A percentile compares a stretch with the other conserved stretches of the same genome.
Conservation (phyloP, 106 monocot genomes). For the Hemerocallis citrina region DNA sequence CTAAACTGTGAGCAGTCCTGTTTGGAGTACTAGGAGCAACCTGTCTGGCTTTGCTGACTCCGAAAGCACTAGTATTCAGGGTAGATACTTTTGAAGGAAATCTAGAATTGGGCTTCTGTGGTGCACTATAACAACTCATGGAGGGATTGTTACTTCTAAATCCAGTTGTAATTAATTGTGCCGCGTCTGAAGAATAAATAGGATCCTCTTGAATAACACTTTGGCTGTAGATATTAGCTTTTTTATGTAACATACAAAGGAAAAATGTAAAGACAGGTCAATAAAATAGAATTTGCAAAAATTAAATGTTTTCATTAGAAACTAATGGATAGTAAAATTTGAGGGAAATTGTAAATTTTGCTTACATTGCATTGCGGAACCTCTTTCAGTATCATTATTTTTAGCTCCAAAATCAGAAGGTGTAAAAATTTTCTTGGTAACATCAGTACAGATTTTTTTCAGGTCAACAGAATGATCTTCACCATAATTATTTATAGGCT, state of each 20-base stretch:
- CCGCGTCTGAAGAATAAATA: constrained; percentile 8
- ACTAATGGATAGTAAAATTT: not conserved
- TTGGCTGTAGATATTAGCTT: constrained; percentile 34
- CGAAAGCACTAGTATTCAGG: constrained; percentile 18
- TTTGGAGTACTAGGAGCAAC: constrained; percentile 12
- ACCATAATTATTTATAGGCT: constrained; percentile 18
- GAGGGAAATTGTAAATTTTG: constrained; percentile 1
- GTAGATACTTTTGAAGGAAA: constrained; percentile 27
- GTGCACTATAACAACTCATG: constrained; percentile 1
- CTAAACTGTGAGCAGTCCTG: constrained; percentile 15
- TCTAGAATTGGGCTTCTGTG: constrained; percentile 30
- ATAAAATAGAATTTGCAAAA: not conserved
- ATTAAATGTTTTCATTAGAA: not conserved
- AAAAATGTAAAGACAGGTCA: constrained; percentile 8
- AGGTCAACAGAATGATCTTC: constrained; percentile 23
- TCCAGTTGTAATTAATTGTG: constrained; percentile 21
- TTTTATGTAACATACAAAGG: constrained; percentile 2
- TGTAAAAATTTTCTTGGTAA: constrained; percentile 8
- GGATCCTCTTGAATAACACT: constrained; percentile 17
- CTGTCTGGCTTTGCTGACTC: constrained; percentile 20
- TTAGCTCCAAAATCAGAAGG: constrained; percentile 21
- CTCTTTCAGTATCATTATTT: constrained; percentile 27
- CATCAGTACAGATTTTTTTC: constrained; percentile 14
- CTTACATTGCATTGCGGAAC: constrained; percentile 27
- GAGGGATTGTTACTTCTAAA: constrained; percentile 21